phyloP scores from a whole-genome alignment of 2,329 filamentous ascomycete species.

The Phyllosticta paracitricarpa region DNA sequence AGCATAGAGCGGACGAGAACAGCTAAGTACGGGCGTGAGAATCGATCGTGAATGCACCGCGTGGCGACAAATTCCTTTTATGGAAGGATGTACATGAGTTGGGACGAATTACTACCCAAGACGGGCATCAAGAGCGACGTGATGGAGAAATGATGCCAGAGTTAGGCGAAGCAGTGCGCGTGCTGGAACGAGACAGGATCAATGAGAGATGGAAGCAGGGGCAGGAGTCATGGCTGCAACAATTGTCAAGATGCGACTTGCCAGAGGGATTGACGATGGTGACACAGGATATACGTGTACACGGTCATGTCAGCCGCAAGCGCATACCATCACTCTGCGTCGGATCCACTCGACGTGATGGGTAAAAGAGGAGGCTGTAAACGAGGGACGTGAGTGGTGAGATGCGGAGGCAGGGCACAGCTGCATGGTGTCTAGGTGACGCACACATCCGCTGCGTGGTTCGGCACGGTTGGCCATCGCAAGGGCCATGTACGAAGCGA shows the following conservation, averaged over 20 bases:
- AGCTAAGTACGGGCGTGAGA: slow-evolving; percentile 3
- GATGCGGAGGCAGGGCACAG: slow-evolving; percentile 4
- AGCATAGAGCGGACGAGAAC: slow-evolving; percentile 15
- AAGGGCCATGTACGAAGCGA: neutral
- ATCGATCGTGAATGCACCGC: neutral
- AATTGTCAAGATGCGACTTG: slow-evolving; percentile 11
- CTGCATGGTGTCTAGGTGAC: slow-evolving; percentile 5
- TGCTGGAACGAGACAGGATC: neutral
- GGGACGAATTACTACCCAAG: slow-evolving; percentile 2
- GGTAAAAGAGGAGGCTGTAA: neutral
- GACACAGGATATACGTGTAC: slow-evolving; percentile 10
- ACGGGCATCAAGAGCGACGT: neutral
- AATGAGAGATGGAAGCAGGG: slow-evolving; percentile 5
- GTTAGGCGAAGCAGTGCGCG: neutral
- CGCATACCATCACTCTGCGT: neutral
- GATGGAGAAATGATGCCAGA: slow-evolving; percentile 2
- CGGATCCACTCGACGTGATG: neutral
- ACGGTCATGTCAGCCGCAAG: neutral
- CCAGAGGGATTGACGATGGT: slow-evolving; percentile 5
- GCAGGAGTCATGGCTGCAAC: slow-evolving; percentile 1
- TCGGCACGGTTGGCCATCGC: slow-evolving; percentile 3
- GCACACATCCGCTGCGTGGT: slow-evolving; percentile 9
- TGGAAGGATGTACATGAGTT: slow-evolving; percentile 3
- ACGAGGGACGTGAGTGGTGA: neutral
- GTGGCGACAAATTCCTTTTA: slow-evolving; percentile 1